Base-by-base conservation (phyloP, 768 basidiomycete species). In the Suillus alpinus region DNA sequence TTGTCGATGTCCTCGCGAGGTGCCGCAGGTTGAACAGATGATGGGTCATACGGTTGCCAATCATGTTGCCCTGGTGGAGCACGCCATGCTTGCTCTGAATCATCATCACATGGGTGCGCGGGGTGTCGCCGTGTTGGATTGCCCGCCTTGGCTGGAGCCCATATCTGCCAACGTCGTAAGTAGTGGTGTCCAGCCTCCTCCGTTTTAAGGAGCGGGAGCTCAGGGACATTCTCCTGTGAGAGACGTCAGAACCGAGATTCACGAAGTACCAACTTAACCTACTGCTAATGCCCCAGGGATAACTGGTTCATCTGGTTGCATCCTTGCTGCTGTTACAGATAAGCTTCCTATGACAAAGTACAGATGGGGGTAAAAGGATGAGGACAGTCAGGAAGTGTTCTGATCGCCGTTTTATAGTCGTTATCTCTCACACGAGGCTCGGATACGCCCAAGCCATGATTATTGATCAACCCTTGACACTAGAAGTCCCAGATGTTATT, bases 41-140 rank as follows among this genome's bases (percentile, higher is more conserved):
- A 63, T 6, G 62, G 53, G 44, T 68, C 67, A 44, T 65, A 68
- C 1, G 67, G 67, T 23, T 65, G 6, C 67, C 67, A 69, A 12
- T 0, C 32, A 14, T 51, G 53, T 18, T 59, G 37, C 1, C 12
- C 16, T 6, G 0, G 23, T 32, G 52, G 41, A 41, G 23, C 37
- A 18, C 14, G 23, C 52, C 59, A 31, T 31, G 2, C 4, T 8
- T 7, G 32, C n/a, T 0, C 0, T 47, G 20, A 5, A 4, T 16
- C 7, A 26, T 26, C 26, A 47, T 5, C 3, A 3, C 7, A 47
- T 8, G 4, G 7, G 13, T 23, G 13, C 10, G 20, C 13, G 20
- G 23, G 13, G 13, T 12, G 12, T 44, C 4, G 43, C 12, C 6
- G 6, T 23, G 43, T 34, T 43, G 13, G 18, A 57, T 47, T 5